Base-by-base conservation (phyloP, 345 rosid genomes). In the Garcia nutans region DNA sequence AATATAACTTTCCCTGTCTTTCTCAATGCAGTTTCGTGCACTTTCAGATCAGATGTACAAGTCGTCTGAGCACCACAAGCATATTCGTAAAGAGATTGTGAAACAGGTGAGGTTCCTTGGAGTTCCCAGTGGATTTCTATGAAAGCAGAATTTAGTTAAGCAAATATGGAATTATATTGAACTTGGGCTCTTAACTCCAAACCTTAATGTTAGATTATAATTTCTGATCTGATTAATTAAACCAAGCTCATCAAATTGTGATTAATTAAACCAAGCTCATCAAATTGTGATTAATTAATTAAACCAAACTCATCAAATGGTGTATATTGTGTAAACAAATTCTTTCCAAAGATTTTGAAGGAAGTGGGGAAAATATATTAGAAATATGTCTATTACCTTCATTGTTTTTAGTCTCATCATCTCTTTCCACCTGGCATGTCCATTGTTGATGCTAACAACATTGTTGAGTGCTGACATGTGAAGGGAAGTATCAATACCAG, bases 11-110 rank as follows among this genome's bases (percentile, higher is more conserved):
- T 76, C 56, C 15, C 17, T 59, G 42, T 33, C 41, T 28, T 49
- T 33, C 15, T 33, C 64, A n/a, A 68, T 81, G 79, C 90, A 95
- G 99, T 95, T 95, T 70, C 94, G 99, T 79, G 99, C 99, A 56
- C 89, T 92, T 77, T 93, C 97, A 49, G 99, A 95, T 44, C 99
- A 95, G 85, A 78, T 95, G 85, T 91, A 81, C 82, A 86, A 80
- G 78, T 92, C 94, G 26, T 92, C 97, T 54, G 94, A 95, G 72
- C 84, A 91, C 86, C 99, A 95, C 89, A 95, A 93, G 83, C 91
- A 95, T 80, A 87, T 95, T n/a, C 84, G 99, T 59, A 89, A 86
- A 82, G 96, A 93, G 57, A 79, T 92, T 70, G 88, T 90, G 65
- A 95, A 91, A 84, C 99, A 95, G 96, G 99, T 94, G 71, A n/a